phyloP scores from a whole-genome alignment of 1,284 basidiomycete species.

The Stygiomarasmius scandens region DNA sequence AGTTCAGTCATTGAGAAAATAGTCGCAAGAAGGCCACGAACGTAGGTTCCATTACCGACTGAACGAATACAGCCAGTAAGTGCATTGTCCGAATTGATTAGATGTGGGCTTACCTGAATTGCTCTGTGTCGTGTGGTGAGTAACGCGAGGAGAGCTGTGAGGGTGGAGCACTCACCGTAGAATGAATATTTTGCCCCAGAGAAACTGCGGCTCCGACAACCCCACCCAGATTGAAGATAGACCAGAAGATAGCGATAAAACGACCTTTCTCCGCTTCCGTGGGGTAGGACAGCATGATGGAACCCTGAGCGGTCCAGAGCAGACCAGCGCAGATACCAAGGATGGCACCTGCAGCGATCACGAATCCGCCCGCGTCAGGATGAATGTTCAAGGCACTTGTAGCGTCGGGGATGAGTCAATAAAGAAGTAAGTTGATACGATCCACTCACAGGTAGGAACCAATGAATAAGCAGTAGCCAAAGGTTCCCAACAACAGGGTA shows the following conservation, averaged over 20 bases:
- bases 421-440: no score
- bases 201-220: conserved; percentile 49
- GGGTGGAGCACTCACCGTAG: conserved; percentile 1
- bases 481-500: conserved; percentile 72
- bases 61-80: conserved; percentile 1
- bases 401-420: background rate
- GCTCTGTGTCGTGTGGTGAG: background rate
- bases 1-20: conserved; percentile 10
- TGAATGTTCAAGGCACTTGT: conserved; percentile 68
- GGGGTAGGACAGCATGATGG: conserved; percentile 67
- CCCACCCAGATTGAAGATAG: conserved; percentile 68
- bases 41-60: conserved; percentile 67
- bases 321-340: conserved; percentile 52
- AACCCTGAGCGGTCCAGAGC: conserved; percentile 69
- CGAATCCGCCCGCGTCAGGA: conserved; percentile 58
- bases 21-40: conserved; percentile 31
- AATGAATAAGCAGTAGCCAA: conserved; percentile 76
- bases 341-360: conserved; percentile 77
- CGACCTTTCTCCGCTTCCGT: conserved; percentile 61
- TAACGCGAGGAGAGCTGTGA: background rate
- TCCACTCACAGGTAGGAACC: conserved; percentile 70
- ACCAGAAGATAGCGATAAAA: conserved; percentile 69
- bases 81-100: conserved; percentile 23
- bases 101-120: conserved; percentile 19
- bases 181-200: conserved; percentile 12